Evolutionary conservation across 495 filamentous ascomycete species (phyloP).

Genomic region (Niebla homalea): DNA sequence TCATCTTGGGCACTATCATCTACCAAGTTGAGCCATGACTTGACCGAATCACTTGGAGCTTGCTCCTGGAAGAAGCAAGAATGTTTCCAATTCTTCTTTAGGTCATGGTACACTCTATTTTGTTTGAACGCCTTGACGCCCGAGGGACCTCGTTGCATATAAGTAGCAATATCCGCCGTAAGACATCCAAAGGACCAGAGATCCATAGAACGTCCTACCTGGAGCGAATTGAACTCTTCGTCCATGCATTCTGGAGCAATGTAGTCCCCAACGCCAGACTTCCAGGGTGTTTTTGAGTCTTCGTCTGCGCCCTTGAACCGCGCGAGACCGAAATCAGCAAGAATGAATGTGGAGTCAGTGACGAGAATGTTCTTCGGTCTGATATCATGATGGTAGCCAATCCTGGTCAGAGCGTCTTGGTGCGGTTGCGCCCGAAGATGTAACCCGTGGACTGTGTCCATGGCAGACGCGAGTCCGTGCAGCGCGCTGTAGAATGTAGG

Average conservation of each 20-base stretch:
- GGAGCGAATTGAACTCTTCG: neutral
- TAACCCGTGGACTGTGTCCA: neutral
- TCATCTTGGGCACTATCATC: neutral
- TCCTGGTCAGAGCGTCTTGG: neutral
- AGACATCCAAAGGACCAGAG: conserved; percentile 99
- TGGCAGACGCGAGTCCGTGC: neutral
- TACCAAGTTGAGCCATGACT: neutral
- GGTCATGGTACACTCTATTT: neutral
- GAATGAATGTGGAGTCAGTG: neutral
- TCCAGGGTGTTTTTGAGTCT: neutral
- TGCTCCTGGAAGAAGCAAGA: neutral
- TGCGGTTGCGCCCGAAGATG: neutral
- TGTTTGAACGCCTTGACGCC: neutral
- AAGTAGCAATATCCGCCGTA: conserved; percentile 26
- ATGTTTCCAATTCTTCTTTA: neutral
- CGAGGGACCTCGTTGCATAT: neutral
- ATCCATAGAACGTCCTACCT: conserved; percentile 46
- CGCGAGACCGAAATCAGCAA: conserved; percentile 10
- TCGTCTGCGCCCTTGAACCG: neutral
- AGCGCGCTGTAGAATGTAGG: neutral
- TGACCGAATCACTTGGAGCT: neutral
- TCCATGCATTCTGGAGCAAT: conserved; percentile 7
- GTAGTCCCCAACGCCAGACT: neutral
- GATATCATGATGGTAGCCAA: conserved; percentile 16
- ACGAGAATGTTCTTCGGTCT: conserved; percentile 13